Evolutionary conservation across 331 rosid species (phyloP).

Genomic region (Dryas integrifolia): DNA sequence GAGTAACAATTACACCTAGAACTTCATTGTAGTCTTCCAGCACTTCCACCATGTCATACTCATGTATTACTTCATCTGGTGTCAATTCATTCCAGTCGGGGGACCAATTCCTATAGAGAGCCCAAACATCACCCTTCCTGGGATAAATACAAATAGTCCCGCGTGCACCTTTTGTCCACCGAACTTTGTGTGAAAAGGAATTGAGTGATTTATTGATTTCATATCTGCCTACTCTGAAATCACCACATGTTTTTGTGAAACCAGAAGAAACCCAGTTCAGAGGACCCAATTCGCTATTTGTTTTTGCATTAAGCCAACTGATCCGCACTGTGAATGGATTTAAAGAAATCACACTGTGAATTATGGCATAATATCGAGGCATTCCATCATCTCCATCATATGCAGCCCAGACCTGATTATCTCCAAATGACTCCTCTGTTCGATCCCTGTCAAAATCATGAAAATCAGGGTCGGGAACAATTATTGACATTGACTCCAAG

Average conservation of each 20-base stretch:
- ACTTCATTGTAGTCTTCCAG: slow-evolving; percentile 38
- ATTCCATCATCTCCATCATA: slow-evolving; percentile 42
- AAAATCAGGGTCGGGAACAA: slow-evolving; percentile 41
- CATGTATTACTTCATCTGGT: slow-evolving; percentile 26
- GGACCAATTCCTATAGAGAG: slow-evolving; percentile 41
- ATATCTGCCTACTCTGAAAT: slow-evolving; percentile 33
- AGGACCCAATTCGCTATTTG: slow-evolving; percentile 40
- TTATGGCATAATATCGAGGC: slow-evolving; percentile 46
- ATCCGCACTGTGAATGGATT: slow-evolving; percentile 36
- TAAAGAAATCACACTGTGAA: slow-evolving; percentile 30
- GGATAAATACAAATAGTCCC: slow-evolving; percentile 36
- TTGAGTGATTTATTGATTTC: slow-evolving; percentile 36
- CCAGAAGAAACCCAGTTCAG: slow-evolving; percentile 45
- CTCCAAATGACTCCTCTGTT: slow-evolving; percentile 33
- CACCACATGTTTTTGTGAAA: slow-evolving; percentile 44
- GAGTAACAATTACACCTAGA: slow-evolving; percentile 32
- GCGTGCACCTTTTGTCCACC: slow-evolving; percentile 37
- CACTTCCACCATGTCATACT: slow-evolving; percentile 41
- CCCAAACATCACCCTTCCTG: slow-evolving; percentile 44
- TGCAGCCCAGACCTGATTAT: slow-evolving; percentile 45
- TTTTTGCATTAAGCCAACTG: slow-evolving; percentile 44
- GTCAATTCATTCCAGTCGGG: slow-evolving; percentile 41
- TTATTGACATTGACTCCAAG: slow-evolving; percentile 28
- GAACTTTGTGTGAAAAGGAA: slow-evolving; percentile 43
- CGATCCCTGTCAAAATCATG: slow-evolving; percentile 45